A percentile compares a stretch with the other conserved stretches of the same genome.
phyloP scores from a whole-genome alignment of 257 asterid species.

The Cynanchum wilfordii region DNA sequence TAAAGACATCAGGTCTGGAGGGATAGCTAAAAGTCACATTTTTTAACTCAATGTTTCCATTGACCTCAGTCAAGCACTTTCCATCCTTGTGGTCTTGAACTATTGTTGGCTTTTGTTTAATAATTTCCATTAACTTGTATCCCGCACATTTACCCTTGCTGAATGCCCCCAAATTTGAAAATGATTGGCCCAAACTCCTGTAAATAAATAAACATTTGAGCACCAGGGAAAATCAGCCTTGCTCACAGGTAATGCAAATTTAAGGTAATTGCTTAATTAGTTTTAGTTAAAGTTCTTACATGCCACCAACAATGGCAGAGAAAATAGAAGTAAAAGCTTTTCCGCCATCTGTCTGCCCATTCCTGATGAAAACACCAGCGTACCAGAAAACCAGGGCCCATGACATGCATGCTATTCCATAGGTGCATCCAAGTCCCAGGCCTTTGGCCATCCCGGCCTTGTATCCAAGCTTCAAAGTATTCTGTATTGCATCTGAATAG shows the following conservation, averaged over 20 bases:
- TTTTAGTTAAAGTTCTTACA: constrained; percentile 51
- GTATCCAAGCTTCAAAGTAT: constrained; percentile 86
- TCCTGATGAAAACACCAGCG: constrained; percentile 92
- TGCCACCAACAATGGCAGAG: constrained; percentile 96
- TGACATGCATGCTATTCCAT: constrained; percentile 97
- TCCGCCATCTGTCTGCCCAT: constrained; percentile 89
- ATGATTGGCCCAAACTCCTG: constrained; percentile 99
- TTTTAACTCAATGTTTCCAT: constrained; percentile 86
- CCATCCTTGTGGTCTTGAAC: constrained; percentile 48
- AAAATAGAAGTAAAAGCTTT: constrained; percentile 95
- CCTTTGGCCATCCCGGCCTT: constrained; percentile 99
- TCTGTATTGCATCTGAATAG: constrained; percentile 84
- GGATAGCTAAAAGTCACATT: constrained; percentile 93
- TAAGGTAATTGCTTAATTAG: background rate
- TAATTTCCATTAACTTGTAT: constrained; percentile 81
- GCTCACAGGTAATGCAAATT: background rate
- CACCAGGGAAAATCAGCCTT: constrained; percentile 6
- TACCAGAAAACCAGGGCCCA: constrained; percentile 99
- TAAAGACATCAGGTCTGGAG: constrained; percentile 88
- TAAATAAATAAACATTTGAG: constrained; percentile 17
- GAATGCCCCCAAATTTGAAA: constrained; percentile 91
- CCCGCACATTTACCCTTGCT: constrained; percentile 99
- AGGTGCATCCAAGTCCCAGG: constrained; percentile 90
- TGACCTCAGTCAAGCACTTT: constrained; percentile 52
- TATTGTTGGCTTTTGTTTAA: constrained; percentile 80